Evolutionary conservation across 176 grass and related monocot genomes (phyloP), one percentile per base, ranked within the genome.

Genomic region (Panicum miliaceum): DNA sequence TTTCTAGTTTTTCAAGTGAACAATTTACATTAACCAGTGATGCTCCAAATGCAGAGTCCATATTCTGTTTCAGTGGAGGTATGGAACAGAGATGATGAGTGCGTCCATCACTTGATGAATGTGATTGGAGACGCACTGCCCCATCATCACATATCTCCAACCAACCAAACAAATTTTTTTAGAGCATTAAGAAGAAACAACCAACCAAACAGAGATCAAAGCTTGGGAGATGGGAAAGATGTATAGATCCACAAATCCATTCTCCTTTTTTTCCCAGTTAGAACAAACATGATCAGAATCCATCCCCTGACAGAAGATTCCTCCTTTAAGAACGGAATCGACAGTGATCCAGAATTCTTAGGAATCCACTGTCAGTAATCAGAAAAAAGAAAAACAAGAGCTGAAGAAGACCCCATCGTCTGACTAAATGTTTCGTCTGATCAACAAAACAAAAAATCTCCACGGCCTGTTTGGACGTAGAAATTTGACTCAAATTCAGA

Each of bases 31-130:
- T 68, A 41, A 80, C 37, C 73, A 82, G 88, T 80, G 45, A 90
- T 86, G 73, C 67, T 56, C 35, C 36, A 86, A 78, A 12, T 86
- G 78, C 72, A 57, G 8, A 38, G 58, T 62, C 83, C 79, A 82
- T 78, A 72, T 82, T 65, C 78, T 6, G 64, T 76, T 38, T 45
- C 59, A 78, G 48, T 42, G 65, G 36, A 70, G 42, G 79, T 43
- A 87, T 68, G 53, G 88, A 82, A 27, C 77, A 45, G 54, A 60
- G 13, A 9, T 38, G 40, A 75, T 7, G 58, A 81, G 81, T 60
- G n/a, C 57, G 9, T 86, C 88, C 79, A 82, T 77, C 36, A 56
- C 64, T 27, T 72, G 79, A 90, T 68, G 66, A 20, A 12, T 26
- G 47, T 29, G 14, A 69, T 42, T 42, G n/a, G 64, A 62, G 38